Percentiles rank a stretch among this genome's conserved stretches.
These are phyloP conservation scores for Carex cristatella DNA, from an alignment of 176 grass and related monocot species.

Conservation along the genomic window DNA sequence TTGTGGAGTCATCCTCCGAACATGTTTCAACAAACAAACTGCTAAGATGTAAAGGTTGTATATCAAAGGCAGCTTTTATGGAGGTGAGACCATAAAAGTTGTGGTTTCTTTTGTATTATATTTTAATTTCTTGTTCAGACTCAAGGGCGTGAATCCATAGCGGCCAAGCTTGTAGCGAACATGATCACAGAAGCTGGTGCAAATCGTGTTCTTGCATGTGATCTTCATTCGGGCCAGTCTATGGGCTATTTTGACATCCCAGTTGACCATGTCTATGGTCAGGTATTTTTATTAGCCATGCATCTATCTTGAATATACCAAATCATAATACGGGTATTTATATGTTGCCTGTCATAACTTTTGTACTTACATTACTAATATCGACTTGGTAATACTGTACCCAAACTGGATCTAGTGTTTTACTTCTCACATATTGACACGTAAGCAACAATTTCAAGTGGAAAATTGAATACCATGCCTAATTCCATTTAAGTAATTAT, in stretches of 20 bases:
- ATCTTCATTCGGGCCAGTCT: slow-evolving; percentile 96
- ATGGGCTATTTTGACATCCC: slow-evolving; percentile 99
- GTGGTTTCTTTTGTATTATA: not conserved
- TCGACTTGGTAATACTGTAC: not conserved
- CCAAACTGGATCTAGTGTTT: not conserved
- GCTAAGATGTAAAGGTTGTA: not conserved
- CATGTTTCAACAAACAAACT: not conserved
- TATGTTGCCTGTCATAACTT: not conserved
- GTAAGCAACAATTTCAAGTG: not conserved
- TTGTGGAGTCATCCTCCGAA: not conserved
- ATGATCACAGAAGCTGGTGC: slow-evolving; percentile 99
- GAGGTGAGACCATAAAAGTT: not conserved
- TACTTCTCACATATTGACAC: not conserved
- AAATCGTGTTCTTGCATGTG: slow-evolving; percentile 90
- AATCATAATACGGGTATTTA: not conserved
- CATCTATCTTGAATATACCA: not conserved
- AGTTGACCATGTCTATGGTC: slow-evolving; percentile 97
- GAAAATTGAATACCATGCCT: not conserved
- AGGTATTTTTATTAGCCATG: slow-evolving; percentile 39
- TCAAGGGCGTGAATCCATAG: slow-evolving; percentile 98
- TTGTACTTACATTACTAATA: not conserved
- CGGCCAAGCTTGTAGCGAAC: slow-evolving; percentile 96
- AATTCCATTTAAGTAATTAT: not conserved
- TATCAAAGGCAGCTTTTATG: not conserved
- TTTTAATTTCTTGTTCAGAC: slow-evolving; percentile 44